These are phyloP conservation scores for Nakazawaea wyomingensis DNA, from an alignment of 805 yeast species.

Conservation along the genomic window DNA sequence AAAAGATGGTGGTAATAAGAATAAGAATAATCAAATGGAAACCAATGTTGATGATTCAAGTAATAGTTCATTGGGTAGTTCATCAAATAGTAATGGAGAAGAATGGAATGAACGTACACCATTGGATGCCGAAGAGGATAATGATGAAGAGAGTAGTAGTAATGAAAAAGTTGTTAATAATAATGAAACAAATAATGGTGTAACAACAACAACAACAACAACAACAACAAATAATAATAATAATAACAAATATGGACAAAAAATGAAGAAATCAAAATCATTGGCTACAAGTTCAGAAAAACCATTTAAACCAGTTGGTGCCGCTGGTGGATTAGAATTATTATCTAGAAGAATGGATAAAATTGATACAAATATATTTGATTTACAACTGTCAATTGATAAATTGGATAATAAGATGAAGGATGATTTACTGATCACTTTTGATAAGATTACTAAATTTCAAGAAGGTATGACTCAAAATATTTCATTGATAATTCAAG, in stretches of 20 bases:
- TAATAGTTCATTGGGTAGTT: conserved; percentile 1
- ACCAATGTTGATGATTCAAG: conserved; percentile 13
- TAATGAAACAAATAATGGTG: not conserved
- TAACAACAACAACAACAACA: no score
- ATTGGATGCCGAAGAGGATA: not conserved
- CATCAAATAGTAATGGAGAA: conserved; percentile 5
- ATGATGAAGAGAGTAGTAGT: conserved; percentile 1
- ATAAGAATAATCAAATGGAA: no score
- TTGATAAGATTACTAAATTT: conserved; percentile 6
- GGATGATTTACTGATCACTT: not conserved
- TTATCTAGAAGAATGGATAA: conserved; percentile 7
- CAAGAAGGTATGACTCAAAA: conserved; percentile 9
- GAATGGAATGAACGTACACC: not conserved
- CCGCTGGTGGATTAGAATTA: not conserved
- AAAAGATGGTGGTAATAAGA: not conserved
- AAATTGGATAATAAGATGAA: conserved; percentile 5
- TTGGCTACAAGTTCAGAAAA: not conserved
- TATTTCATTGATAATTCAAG: conserved; percentile 1
- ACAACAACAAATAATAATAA: not conserved
- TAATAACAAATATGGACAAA: not conserved
- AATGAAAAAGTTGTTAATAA: not conserved
- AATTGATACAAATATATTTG: conserved; percentile 8
- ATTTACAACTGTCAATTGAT: conserved; percentile 1
- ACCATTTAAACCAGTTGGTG: not conserved
- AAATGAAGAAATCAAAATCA: not conserved